A percentile compares a stretch with the other conserved stretches of the same genome.
Evolutionary conservation across 1,139 yeast species (phyloP).

Genomic region (Yamadazyma spencermartinsiae): DNA sequence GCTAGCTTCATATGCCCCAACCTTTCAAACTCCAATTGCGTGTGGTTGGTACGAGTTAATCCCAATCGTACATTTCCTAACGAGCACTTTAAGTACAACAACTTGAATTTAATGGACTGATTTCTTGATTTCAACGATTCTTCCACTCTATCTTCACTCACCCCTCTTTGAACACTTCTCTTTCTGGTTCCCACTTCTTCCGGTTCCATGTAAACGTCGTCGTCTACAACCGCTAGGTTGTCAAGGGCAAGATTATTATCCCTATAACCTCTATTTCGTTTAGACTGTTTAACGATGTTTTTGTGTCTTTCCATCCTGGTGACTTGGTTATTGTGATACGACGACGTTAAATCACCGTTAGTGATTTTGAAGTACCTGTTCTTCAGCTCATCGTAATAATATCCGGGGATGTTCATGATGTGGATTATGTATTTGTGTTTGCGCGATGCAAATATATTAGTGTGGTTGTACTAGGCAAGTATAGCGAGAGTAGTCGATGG

Average conservation of each 20-base stretch:
- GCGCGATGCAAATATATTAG: neutral
- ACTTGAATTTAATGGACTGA: conserved; percentile 12
- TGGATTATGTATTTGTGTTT: neutral
- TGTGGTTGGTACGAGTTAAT: conserved; percentile 8
- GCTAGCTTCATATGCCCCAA: conserved; percentile 7
- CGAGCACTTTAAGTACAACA: conserved; percentile 10
- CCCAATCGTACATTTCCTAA: conserved; percentile 14
- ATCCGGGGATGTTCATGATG: conserved; percentile 43
- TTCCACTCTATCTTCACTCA: neutral
- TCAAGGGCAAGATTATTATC: neutral
- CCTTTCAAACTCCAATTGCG: conserved; percentile 14
- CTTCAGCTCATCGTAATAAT: conserved; percentile 42
- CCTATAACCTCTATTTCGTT: neutral
- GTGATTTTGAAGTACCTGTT: conserved; percentile 46
- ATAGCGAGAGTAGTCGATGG: too few species aligned
- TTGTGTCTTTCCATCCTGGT: conserved; percentile 1
- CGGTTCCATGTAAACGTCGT: too few species aligned
- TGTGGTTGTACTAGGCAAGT: neutral
- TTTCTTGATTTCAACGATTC: conserved; percentile 4
- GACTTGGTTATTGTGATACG: conserved; percentile 32
- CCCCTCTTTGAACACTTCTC: too few species aligned
- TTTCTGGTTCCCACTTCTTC: too few species aligned
- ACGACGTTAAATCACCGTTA: conserved; percentile 31
- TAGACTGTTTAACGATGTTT: conserved; percentile 1
- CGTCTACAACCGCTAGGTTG: too few species aligned